Conservation (phyloP, 148 eudicot species). For the Euryodendron excelsum region DNA sequence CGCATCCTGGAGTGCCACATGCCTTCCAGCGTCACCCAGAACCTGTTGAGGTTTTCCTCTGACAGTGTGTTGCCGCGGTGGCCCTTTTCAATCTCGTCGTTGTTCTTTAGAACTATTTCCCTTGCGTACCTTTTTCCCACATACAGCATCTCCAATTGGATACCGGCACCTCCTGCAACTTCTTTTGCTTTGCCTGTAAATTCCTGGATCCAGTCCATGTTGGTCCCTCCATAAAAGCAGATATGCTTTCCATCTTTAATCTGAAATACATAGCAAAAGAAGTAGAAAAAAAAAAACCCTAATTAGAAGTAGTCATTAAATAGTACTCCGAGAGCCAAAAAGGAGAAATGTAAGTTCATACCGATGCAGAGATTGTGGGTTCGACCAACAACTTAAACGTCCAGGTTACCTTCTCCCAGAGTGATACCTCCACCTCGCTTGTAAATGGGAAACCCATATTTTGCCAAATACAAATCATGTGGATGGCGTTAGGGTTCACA, state of each 20-base stretch:
- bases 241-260: conserved; percentile 44
- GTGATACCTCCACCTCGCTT: conserved; percentile 43
- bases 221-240: conserved; percentile 49
- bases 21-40: too few species aligned
- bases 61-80: too few species aligned
- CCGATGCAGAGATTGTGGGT: too few species aligned
- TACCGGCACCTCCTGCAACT: conserved; percentile 18
- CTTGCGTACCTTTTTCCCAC: conserved; percentile 30
- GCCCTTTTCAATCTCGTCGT: too few species aligned
- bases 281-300: not conserved
- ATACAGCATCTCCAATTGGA: too few species aligned
- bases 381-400: conserved; percentile 62
- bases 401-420: conserved; percentile 62
- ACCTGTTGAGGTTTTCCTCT: too few species aligned
- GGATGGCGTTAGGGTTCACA: conserved; percentile 52
- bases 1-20: too few species aligned
- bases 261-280: conserved; percentile 8
- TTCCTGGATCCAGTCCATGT: conserved; percentile 39
- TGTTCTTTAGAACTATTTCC: too few species aligned
- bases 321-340: too few species aligned
- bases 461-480: conserved; percentile 90
- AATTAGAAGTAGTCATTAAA: conserved; percentile 24
- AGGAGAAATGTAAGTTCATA: too few species aligned
- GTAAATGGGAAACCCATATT: conserved; percentile 74
- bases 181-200: conserved; percentile 36